Base-by-base conservation (phyloP, 2,329 filamentous ascomycete species). In the Cladobotryum protrusum region DNA sequence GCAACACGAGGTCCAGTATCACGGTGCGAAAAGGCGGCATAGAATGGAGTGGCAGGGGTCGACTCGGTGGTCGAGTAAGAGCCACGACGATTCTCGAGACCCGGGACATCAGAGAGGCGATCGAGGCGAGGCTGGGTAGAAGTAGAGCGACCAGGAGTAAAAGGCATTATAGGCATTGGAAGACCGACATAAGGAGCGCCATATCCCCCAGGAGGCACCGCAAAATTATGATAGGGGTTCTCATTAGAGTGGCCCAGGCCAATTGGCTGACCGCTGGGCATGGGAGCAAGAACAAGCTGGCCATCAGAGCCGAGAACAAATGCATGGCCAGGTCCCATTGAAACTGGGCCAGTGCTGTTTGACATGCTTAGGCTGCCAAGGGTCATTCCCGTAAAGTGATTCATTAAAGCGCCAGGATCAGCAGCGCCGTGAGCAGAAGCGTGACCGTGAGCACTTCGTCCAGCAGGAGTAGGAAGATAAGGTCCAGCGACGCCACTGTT, bases 1-100 rank as follows among this genome's bases (percentile, higher is more conserved):
- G 79, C 77, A 54, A 85, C 75, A 20, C 80, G 76, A 48, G 79
- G 73, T 39, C 76, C 79, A 59, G 76, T 77, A 52, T 86, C 81
- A 35, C 81, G 76, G 49, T 81, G 78, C 34, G 75, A 72, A 56
- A 77, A 68, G 45, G 75, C 74, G 49, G 77, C 78, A 56, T 84
- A 85, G 59, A 81, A 82, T 0, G 85, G 83, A 29, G 81, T 87
- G 4, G 82, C 78, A 3, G 82, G 78, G 20, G 80, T 78, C 7
- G 82, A 86, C 64, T 85, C 82, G 4, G 76, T 85, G 24, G 82
- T 85, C 1, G 82, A 85, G 64, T 85, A 85, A 2, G 82, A 85
- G 14, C 79, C 81, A 47, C 82, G 80, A 19, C 82, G 81, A 52
- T 85, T 84, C 57, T 85, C 81, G 29, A 85, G 70, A 32, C 73